Conservation (phyloP, 805 yeast species). For the Komagataella pastoris region DNA sequence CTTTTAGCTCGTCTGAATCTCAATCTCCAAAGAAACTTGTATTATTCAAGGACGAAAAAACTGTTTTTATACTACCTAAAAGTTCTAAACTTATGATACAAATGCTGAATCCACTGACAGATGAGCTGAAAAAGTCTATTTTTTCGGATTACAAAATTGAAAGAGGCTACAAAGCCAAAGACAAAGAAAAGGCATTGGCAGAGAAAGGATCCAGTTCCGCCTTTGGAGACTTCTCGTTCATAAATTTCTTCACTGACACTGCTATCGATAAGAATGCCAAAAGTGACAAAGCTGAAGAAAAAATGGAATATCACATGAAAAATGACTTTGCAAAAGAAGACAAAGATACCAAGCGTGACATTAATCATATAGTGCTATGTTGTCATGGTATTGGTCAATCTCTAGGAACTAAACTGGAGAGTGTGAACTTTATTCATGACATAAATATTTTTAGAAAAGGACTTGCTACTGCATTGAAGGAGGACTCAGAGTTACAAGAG, state of each 20-base stretch:
- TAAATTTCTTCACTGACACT: not conserved
- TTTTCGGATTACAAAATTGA: slow-evolving; percentile 35
- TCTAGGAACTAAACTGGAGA: slow-evolving; percentile 64
- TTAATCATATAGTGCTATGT: slow-evolving; percentile 59
- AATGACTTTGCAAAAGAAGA: slow-evolving; percentile 35
- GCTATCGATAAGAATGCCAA: slow-evolving; percentile 11
- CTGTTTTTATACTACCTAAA: slow-evolving; percentile 13
- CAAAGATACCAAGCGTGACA: slow-evolving; percentile 24
- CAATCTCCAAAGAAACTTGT: slow-evolving; percentile 10
- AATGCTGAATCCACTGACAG: slow-evolving; percentile 13
- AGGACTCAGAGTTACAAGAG: slow-evolving; percentile 24
- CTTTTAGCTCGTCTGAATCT: not conserved
- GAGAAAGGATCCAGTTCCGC: not conserved
- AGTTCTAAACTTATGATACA: slow-evolving; percentile 14
- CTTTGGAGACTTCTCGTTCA: not conserved
- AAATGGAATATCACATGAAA: slow-evolving; percentile 33
- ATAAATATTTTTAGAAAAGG: slow-evolving; percentile 51
- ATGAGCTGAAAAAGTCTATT: slow-evolving; percentile 14
- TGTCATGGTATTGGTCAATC: slow-evolving; percentile 94
- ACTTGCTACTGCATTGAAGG: slow-evolving; percentile 34
- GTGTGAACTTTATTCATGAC: slow-evolving; percentile 79
- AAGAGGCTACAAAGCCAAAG: slow-evolving; percentile 28
- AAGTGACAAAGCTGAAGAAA: slow-evolving; percentile 16
- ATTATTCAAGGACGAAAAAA: slow-evolving; percentile 11
- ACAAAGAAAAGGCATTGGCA: slow-evolving; percentile 1